Base-by-base conservation (phyloP, 495 filamentous ascomycete genomes). In the Penicillium macrosclerotiorum region DNA sequence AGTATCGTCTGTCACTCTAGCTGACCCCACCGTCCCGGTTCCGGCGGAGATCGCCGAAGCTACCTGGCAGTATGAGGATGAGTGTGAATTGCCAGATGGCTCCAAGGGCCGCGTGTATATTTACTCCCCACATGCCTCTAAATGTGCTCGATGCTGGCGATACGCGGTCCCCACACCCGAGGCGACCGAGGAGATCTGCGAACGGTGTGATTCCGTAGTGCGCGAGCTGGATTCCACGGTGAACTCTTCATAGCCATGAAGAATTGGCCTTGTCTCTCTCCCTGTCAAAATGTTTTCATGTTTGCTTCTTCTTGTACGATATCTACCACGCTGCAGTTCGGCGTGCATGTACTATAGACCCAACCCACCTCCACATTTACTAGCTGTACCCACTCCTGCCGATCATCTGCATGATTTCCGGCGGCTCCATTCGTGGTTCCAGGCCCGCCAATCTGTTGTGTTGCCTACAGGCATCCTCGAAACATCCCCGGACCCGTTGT, bases 61-160 rank as follows among this genome's bases (percentile, higher is more conserved):
- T 1, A 60, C 73, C 27, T 89, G 82, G 80, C 71, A 68, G 29
- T 84, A 79, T 49, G 60, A 57, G 18, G 67, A 74, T 17, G 64
- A 73, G 18, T 80, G 86, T 42, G 76, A 82, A 34, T 56, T 79
- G 2, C 54, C 54, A 0, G 65, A 54, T 29, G 76, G 73, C 16
- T 39, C 59, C 2, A 65, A 59, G 32, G 77, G 75, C 0, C 69
- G 45, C 1, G 85, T 81, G 9, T 65, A 80, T 60, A 84, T 95
- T 8, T 67, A 81, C 29, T 80, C 83, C n/a, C 82, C 90, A 0
- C 71, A 71, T 47, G 70, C 79, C 3, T 42, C 67, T 32, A 97
- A 97, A 59, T 97, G 92, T 55, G 74, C 79, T 3, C 77, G 92
- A 33, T 96, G 93, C 69, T 96, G 93, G 93, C 80, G 85, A 44